These are phyloP conservation scores for Termitomyces sp. DNA, from an alignment of 768 basidiomycete genomes.

Conservation along the genomic window DNA sequence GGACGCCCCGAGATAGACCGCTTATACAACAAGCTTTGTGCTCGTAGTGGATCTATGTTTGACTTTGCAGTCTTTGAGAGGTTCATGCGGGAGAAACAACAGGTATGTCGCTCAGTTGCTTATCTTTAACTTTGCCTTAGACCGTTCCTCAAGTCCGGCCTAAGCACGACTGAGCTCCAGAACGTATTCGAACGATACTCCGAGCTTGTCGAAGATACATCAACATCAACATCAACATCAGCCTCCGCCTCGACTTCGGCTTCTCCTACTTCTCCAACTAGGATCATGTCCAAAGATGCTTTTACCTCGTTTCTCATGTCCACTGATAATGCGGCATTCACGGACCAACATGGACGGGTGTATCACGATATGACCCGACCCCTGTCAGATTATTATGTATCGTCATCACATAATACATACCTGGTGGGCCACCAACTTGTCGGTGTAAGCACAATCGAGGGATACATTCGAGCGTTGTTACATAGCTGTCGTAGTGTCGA, in stretches of 20 bases:
- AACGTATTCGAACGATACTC: constrained; percentile 40
- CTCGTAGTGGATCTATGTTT: constrained; percentile 30
- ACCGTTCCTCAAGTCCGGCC: constrained; percentile 30
- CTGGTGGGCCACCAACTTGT: constrained; percentile 84
- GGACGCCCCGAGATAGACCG: constrained; percentile 75
- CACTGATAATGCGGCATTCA: constrained; percentile 63
- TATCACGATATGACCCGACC: constrained; percentile 89
- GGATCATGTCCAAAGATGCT: constrained; percentile 51
- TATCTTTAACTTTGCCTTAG: background rate
- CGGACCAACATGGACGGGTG: constrained; percentile 40
- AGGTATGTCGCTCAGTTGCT: constrained; percentile 25
- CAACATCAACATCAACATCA: constrained; percentile 34
- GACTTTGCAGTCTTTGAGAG: constrained; percentile 39
- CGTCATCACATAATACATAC: constrained; percentile 90
- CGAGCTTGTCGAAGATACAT: constrained; percentile 4
- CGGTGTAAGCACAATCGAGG: constrained; percentile 88
- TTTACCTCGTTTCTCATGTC: constrained; percentile 84
- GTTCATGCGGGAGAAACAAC: constrained; percentile 48
- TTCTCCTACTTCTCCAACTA: constrained; percentile 1
- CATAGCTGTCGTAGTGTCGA: constrained; percentile 93
- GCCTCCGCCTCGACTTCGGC: constrained; percentile 5
- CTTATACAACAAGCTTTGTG: constrained; percentile 49
- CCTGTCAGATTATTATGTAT: constrained; percentile 84
- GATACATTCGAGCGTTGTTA: constrained; percentile 88
- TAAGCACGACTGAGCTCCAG: constrained; percentile 33